Evolutionary conservation across 108 stramenopile genomes (phyloP).

Genomic region (Cyclotella cryptica): DNA sequence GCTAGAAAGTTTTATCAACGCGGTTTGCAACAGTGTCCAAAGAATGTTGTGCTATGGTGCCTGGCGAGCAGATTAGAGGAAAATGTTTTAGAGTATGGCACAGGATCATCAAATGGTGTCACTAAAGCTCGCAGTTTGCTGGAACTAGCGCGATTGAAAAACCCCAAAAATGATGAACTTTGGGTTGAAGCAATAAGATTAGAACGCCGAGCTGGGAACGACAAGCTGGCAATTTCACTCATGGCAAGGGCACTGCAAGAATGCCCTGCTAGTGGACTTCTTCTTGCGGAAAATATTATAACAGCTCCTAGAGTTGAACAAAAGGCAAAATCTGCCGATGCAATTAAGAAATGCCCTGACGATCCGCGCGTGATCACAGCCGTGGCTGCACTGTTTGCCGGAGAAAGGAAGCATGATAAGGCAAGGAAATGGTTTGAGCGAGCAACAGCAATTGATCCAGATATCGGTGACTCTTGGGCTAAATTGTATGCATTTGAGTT

Average conservation of each 20-base stretch:
- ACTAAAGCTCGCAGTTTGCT: constrained; percentile 94
- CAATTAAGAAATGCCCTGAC: constrained; percentile 92
- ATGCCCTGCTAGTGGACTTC: constrained; percentile 90
- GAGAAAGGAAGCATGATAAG: constrained; percentile 91
- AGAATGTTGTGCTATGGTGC: constrained; percentile 86
- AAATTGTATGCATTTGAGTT: constrained; percentile 91
- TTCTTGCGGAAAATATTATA: constrained; percentile 91
- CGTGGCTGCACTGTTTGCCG: constrained; percentile 93
- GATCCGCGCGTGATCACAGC: constrained; percentile 91
- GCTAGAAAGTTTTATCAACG: constrained; percentile 80
- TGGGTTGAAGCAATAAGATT: constrained; percentile 95
- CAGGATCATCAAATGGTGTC: constrained; percentile 58
- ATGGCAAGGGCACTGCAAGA: constrained; percentile 97
- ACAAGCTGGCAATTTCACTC: constrained; percentile 84
- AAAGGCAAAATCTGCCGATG: constrained; percentile 90
- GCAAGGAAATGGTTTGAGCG: constrained; percentile 97
- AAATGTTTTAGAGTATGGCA: constrained; percentile 44
- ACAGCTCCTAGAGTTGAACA: constrained; percentile 88
- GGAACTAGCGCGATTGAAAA: constrained; percentile 93
- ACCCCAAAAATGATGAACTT: constrained; percentile 76
- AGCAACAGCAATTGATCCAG: constrained; percentile 88
- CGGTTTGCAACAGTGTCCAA: constrained; percentile 86
- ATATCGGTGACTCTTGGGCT: constrained; percentile 95
- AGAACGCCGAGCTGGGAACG: constrained; percentile 88
- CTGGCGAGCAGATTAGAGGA: constrained; percentile 93